phyloP scores from a whole-genome alignment of 2,329 filamentous ascomycete genomes.

The Fusarium sp. region DNA sequence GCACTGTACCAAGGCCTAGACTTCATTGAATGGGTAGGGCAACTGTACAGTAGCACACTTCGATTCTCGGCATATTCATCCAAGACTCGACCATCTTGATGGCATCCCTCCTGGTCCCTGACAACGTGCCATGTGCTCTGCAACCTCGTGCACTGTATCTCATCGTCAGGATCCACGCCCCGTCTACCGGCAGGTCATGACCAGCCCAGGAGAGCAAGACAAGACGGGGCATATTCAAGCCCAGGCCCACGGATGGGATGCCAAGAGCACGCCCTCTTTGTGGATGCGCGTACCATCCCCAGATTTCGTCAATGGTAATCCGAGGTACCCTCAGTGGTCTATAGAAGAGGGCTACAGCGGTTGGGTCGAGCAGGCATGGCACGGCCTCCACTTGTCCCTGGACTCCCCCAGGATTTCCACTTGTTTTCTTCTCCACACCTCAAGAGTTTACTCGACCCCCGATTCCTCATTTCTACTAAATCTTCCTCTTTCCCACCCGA shows the following conservation, averaged over 20 bases:
- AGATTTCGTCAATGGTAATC: constrained; percentile 16
- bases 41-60: neutral
- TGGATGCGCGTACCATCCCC: constrained; percentile 11
- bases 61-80: constrained; percentile 17
- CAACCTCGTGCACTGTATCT: constrained; percentile 29
- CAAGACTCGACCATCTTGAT: neutral
- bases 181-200: too few relatives aligned
- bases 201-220: too few relatives aligned
- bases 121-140: constrained; percentile 26
- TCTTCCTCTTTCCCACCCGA: constrained; percentile 43
- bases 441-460: constrained; percentile 25
- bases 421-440: constrained; percentile 48
- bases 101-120: constrained; percentile 12
- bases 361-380: constrained; percentile 22
- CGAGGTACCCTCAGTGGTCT: constrained; percentile 12
- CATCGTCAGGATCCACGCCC: constrained; percentile 28
- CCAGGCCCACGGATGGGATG: constrained; percentile 21
- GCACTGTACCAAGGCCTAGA: constrained; percentile 24
- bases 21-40: neutral
- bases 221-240: neutral
- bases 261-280: constrained; percentile 25
- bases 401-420: constrained; percentile 50
- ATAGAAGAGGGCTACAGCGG: neutral
- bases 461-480: constrained; percentile 48
- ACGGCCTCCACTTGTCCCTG: constrained; percentile 43